Base-by-base conservation (phyloP, 305 asterid species). In the Ajuga reptans region DNA sequence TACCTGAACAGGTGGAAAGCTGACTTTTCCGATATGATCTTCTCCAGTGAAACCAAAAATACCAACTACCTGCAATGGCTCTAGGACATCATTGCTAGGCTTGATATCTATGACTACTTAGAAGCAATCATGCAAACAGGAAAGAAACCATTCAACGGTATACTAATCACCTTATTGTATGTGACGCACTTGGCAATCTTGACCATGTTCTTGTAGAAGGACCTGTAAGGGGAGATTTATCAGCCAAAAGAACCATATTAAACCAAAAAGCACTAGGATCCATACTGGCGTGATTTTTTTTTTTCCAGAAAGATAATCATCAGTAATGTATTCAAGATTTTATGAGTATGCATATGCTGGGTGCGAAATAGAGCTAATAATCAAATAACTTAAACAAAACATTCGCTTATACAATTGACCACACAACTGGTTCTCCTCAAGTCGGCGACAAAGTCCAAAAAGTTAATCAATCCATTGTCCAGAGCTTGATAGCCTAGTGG, bases 1-100 rank as follows among this genome's bases (percentile, higher is more conserved):
- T 77, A 90, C 98, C 97, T 90, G 97, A 67, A 90, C 81, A 39
- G 98, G 92, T 18, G 98, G 98, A 72, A 92, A 92, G 85, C 87
- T 67, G 78, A 84, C 85, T 83, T 90, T 92, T 36, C 97, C 98
- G 42, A 92, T 92, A 85, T 90, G 96, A 75, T 92, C 98, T 81
- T 92, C 98, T 33, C 97, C 97, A 45, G 75, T 82, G 80, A 92
- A 92, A 77, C 98, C 98, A 75, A 92, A 92, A 66, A 92, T 89
- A 45, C 96, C 96, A 31, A 84, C 91, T 31, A 80, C 96, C 98
- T 92, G 84, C 66, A 65, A 54, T 45, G 53, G 14, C 71, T 72
- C 58, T n/a, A 51, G 10, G 34, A 21, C 67, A 55, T 70, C 45
- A 57, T 31, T 21, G 37, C 66, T 16, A 57, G 27, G 70, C 39